These are phyloP conservation scores for Phytophthora aleatoria DNA, from an alignment of 352 stramenopile species.

Conservation along the genomic window DNA sequence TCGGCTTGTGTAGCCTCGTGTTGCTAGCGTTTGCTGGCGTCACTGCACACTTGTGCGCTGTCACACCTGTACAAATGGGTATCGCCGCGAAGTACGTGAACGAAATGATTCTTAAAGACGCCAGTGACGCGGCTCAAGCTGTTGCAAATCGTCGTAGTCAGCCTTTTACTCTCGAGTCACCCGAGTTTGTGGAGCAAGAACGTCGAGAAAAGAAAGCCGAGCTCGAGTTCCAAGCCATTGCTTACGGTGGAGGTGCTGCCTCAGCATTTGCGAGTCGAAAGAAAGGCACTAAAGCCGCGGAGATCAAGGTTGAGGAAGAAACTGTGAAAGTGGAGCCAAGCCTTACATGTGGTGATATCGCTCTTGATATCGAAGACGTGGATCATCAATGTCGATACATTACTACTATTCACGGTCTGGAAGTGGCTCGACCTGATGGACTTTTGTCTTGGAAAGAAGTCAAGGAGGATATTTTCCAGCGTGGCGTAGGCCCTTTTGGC, in stretches of 20 bases:
- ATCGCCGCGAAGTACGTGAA: constrained; percentile 90
- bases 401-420: constrained; percentile 38
- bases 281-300: constrained; percentile 28
- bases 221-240: constrained; percentile 84
- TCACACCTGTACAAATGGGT: constrained; percentile 89
- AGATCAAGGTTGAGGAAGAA: constrained; percentile 30
- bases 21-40: constrained; percentile 78
- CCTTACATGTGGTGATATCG: constrained; percentile 55
- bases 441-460: constrained; percentile 49
- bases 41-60: constrained; percentile 76
- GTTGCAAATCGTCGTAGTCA: constrained; percentile 65
- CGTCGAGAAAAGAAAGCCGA: constrained; percentile 74
- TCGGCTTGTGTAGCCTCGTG: constrained; percentile 87
- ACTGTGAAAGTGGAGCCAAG: constrained; percentile 19
- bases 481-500: constrained; percentile 59
- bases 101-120: constrained; percentile 88
- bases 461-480: constrained; percentile 49
- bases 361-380: constrained; percentile 71
- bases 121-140: constrained; percentile 70
- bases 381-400: constrained; percentile 54
- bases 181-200: constrained; percentile 80
- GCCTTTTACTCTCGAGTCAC: constrained; percentile 78
- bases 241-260: constrained; percentile 54
- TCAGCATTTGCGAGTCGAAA: constrained; percentile 56
- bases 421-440: constrained; percentile 49